Evolutionary conservation across 2,329 filamentous ascomycete genomes (phyloP).

Genomic region (Chrysoporthe puriensis): DNA sequence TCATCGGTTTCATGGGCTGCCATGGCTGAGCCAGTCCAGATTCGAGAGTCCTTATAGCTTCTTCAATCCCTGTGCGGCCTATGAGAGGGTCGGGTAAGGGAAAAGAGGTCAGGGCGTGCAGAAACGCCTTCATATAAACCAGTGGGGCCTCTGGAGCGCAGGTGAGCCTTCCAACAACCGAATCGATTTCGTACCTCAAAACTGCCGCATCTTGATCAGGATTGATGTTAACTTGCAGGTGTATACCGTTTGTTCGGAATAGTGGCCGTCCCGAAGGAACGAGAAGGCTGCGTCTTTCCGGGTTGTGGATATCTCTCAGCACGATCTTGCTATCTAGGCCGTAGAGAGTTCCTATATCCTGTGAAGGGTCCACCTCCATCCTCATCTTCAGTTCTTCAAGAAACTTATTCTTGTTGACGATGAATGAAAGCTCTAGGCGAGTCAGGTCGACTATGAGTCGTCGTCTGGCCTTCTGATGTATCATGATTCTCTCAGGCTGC

Average conservation of each 20-base stretch:
- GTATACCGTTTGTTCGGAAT: conserved; percentile 40
- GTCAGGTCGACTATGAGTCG: conserved; percentile 52
- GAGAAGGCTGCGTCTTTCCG: conserved; percentile 53
- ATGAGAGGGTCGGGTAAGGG: conserved; percentile 62
- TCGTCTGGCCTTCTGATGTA: conserved; percentile 46
- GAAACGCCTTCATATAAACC: conserved; percentile 58
- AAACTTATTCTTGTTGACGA: conserved; percentile 46
- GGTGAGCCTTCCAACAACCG: conserved; percentile 56
- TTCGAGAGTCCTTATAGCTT: conserved; percentile 54
- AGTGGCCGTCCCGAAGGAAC: conserved; percentile 50
- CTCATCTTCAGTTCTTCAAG: conserved; percentile 54
- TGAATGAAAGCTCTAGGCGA: conserved; percentile 57
- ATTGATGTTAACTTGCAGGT: conserved; percentile 47
- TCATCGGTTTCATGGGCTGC: conserved; percentile 36
- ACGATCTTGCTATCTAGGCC: conserved; percentile 64
- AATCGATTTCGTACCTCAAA: conserved; percentile 56
- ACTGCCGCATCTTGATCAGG: conserved; percentile 43
- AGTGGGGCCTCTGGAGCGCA: conserved; percentile 60
- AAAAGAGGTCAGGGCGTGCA: conserved; percentile 66
- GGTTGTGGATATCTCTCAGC: conserved; percentile 49
- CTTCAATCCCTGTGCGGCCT: conserved; percentile 62
- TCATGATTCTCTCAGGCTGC: conserved; percentile 42
- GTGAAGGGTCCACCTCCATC: conserved; percentile 57
- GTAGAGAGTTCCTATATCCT: conserved; percentile 64
- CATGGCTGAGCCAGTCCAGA: conserved; percentile 57